Conservation (phyloP, 1,284 basidiomycete species). For the Cutaneotrichosporon cavernicola region DNA sequence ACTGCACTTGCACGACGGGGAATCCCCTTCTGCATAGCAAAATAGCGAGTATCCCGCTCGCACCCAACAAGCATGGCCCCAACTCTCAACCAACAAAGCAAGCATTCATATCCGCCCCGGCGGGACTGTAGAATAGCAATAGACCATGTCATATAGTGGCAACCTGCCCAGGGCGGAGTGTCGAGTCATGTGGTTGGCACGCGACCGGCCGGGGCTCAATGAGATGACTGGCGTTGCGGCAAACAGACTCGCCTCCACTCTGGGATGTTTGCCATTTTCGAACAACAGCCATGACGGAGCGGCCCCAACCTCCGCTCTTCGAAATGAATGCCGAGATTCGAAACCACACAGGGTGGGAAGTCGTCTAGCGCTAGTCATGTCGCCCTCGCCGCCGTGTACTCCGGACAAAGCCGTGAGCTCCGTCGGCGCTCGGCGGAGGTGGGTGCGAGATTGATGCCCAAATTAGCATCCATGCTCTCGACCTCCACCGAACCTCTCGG, state of each 20-base stretch:
- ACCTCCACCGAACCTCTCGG: not conserved
- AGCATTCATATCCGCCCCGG: constrained; percentile 3
- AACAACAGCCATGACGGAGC: not conserved
- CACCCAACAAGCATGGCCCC: not conserved
- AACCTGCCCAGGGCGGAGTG: not conserved
- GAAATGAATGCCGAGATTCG: not conserved
- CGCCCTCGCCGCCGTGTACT: not conserved
- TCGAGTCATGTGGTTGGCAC: not conserved
- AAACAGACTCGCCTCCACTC: not conserved
- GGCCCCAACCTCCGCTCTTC: constrained; percentile 1
- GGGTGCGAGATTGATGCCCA: not conserved
- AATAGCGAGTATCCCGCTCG: not conserved
- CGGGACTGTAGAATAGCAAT: constrained; percentile 6
- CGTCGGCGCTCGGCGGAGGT: not conserved
- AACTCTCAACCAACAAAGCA: not conserved
- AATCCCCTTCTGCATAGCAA: not conserved
- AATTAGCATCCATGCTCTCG: not conserved
- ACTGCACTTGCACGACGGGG: not conserved
- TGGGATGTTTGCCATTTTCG: not conserved
- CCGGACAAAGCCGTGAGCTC: not conserved
- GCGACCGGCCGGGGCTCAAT: too few relatives aligned
- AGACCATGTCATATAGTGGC: constrained; percentile 6
- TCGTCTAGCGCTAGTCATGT: not conserved
- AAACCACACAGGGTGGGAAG: not conserved
- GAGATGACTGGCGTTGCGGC: too few relatives aligned